A percentile compares a stretch with the other conserved stretches of the same genome.
phyloP scores from a whole-genome alignment of 2,329 filamentous ascomycete genomes.

The Plectosphaerella sp. region DNA sequence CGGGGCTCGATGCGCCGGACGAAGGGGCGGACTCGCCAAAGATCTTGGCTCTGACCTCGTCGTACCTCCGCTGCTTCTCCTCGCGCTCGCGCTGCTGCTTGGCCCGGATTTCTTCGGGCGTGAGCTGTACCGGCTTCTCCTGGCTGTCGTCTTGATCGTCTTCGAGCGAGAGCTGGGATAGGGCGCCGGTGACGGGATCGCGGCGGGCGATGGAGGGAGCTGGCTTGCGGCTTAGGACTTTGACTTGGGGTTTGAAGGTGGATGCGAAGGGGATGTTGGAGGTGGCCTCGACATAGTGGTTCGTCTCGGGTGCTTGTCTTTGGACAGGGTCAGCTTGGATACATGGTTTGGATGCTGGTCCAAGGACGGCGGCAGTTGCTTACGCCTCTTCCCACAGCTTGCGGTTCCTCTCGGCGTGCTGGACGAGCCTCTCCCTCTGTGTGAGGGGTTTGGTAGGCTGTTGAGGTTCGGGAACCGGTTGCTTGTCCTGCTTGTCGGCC shows the following conservation, averaged over 20 bases:
- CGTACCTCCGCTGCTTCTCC: constrained; percentile 86
- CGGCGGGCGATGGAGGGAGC: constrained; percentile 52
- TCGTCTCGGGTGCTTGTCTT: constrained; percentile 70
- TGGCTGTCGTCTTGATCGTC: constrained; percentile 54
- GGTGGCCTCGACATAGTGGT: constrained; percentile 69
- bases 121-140: constrained; percentile 57
- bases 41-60: constrained; percentile 82
- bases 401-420: constrained; percentile 78
- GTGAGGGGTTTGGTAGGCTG: constrained; percentile 44
- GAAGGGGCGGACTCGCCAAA: constrained; percentile 62
- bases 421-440: constrained; percentile 72
- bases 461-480: constrained; percentile 23
- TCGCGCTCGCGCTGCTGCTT: constrained; percentile 77
- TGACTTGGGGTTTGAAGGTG: constrained; percentile 78
- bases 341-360: not conserved
- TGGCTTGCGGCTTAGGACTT: constrained; percentile 80
- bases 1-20: constrained; percentile 58
- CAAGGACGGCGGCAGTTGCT: constrained; percentile 15
- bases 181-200: constrained; percentile 43
- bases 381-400: constrained; percentile 89
- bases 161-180: constrained; percentile 39
- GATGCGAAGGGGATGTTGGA: constrained; percentile 58
- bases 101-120: constrained; percentile 71
- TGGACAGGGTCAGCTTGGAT: not conserved
- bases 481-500: constrained; percentile 55